Conservation (phyloP, 208 protist species). For the Acanthamoeba culbertsoni region DNA sequence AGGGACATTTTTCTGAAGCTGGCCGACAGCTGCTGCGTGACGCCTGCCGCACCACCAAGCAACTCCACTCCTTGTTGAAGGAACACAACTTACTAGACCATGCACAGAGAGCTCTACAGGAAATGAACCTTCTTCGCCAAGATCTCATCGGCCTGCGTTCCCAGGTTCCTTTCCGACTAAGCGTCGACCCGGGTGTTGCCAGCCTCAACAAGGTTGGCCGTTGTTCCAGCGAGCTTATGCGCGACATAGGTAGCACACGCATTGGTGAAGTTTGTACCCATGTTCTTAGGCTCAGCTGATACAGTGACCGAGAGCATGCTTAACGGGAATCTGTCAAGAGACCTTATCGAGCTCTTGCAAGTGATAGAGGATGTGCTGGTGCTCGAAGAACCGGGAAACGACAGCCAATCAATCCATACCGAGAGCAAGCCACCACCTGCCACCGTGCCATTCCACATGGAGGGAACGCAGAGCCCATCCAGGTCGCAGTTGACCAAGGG, state of each 20-base stretch:
- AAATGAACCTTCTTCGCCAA: background rate
- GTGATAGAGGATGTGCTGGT: too few relatives aligned
- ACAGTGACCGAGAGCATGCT: too few relatives aligned
- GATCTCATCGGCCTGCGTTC: background rate
- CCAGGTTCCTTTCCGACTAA: background rate
- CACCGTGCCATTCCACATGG: background rate
- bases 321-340: too few relatives aligned
- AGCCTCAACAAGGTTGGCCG: background rate
- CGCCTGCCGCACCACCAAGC: background rate
- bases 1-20: background rate
- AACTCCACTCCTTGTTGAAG: background rate
- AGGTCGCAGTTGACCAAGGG: slow-evolving; percentile 1
- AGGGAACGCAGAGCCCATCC: background rate
- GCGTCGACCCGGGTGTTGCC: background rate
- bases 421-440: too few relatives aligned
- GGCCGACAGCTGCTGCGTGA: background rate
- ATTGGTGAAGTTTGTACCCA: too few relatives aligned
- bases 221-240: background rate
- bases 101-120: background rate
- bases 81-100: background rate
- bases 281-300: too few relatives aligned
- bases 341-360: too few relatives aligned
- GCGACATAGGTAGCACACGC: background rate
- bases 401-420: too few relatives aligned
- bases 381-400: too few relatives aligned